Evolutionary conservation across 805 yeast genomes (phyloP), one percentile per base, ranked within the genome.

Genomic region (Hanseniaspora singularis): DNA sequence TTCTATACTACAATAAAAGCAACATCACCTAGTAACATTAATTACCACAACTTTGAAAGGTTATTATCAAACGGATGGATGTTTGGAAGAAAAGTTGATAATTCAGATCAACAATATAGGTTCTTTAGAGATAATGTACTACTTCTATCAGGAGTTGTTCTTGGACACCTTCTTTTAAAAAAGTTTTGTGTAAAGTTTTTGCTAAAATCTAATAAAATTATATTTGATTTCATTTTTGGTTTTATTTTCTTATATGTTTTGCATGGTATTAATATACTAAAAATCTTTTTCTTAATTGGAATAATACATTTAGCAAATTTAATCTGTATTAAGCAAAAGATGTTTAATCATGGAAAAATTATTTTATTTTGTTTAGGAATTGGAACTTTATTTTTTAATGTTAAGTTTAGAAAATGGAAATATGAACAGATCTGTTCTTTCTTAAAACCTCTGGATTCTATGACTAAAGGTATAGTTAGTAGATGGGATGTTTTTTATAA

Each of bases 401-500:
- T 84, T 55, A 66, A 64, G 44, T 76, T 69, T 51, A 69, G 87
- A 44, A 68, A 72, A 18, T 69, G 71, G 50, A 72, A 72, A 19
- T 70, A 73, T 39, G 79, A 74, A 0, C 54, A 57, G 9, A 38
- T 77, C 6, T 56, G 58, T 45, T 31, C 3, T 12, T 15, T 16
- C 12, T 15, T 83, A n/a, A 59, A 67, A 0, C 64, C 72, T 31
- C 61, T 83, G 54, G 95, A 86, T 56, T 54, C 64, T 23, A 71
- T 73, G 0, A 80, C 73, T 54, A 71, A 72, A 40, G 96, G 97
- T 0, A 71, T 88, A 12, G 79, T 92, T 51, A 70, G 77, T 15
- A 72, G 97, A 55, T 92, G 99, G 99, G 96, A 92, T 59, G 96
- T 92, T 3, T 85, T 83, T 55, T 92, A 78, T 70, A 92, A 92